These are phyloP conservation scores for Daldinia caldariorum DNA, from an alignment of 495 filamentous ascomycete species.

Conservation along the genomic window DNA sequence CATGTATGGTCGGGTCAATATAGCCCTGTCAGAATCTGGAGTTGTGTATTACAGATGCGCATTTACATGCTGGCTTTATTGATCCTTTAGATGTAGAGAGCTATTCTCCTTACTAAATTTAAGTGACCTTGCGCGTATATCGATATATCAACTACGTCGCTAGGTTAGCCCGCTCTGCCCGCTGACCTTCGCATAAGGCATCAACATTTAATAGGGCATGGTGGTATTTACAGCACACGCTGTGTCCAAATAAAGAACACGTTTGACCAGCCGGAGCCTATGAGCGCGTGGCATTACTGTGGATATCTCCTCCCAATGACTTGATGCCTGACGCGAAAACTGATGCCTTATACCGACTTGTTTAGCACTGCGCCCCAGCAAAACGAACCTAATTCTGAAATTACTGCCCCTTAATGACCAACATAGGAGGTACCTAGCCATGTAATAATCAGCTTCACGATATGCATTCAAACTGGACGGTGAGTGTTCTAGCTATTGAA, in stretches of 20 bases:
- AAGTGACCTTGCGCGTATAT: too few relatives aligned
- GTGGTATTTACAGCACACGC: neutral
- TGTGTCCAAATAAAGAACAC: neutral
- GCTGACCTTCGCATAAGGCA: slow-evolving; percentile 29
- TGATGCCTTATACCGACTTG: slow-evolving; percentile 29
- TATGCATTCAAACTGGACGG: neutral
- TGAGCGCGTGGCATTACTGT: neutral
- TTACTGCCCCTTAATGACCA: neutral
- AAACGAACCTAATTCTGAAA: slow-evolving; percentile 7
- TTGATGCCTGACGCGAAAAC: slow-evolving; percentile 32
- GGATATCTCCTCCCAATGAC: neutral
- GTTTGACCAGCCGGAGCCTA: too few relatives aligned
- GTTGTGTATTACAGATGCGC: neutral
- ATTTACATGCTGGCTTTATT: too few relatives aligned
- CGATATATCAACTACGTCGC: neutral
- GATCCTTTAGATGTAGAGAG: too few relatives aligned
- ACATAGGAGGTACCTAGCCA: too few relatives aligned
- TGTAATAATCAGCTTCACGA: slow-evolving; percentile 2
- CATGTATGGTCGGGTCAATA: neutral
- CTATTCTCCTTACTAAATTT: too few relatives aligned
- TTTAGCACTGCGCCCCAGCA: slow-evolving; percentile 6
- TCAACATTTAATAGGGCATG: neutral
- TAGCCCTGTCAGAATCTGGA: neutral
- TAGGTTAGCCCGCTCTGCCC: neutral
- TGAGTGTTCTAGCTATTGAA: neutral